phyloP scores from a whole-genome alignment of 768 basidiomycete genomes.

The Pleurotus salmoneostramineus region DNA sequence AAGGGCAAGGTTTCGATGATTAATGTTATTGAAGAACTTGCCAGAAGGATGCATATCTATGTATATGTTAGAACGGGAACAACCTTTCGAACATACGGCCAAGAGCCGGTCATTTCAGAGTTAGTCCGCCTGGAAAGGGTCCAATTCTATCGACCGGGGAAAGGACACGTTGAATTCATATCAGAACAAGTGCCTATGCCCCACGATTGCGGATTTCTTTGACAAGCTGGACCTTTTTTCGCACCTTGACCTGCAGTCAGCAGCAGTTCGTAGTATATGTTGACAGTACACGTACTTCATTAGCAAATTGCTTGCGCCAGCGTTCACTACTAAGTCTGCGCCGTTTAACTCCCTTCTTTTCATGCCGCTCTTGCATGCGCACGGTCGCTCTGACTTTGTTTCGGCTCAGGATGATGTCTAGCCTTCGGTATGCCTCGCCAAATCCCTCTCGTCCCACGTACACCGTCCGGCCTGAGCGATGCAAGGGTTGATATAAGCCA shows the following conservation, averaged over 20 bases:
- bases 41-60: background rate
- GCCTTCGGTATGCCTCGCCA: constrained; percentile 38
- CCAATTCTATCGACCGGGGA: constrained; percentile 7
- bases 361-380: constrained; percentile 56
- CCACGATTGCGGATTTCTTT: constrained; percentile 75
- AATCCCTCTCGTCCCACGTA: constrained; percentile 39
- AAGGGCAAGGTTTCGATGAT: background rate
- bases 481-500: background rate
- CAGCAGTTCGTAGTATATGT: constrained; percentile 6
- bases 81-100: background rate
- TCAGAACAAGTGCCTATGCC: constrained; percentile 34
- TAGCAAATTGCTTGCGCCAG: constrained; percentile 76
- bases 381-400: constrained; percentile 57
- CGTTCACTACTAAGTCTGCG: constrained; percentile 70
- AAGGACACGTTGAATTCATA: constrained; percentile 5
- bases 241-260: constrained; percentile 49
- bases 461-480: constrained; percentile 57
- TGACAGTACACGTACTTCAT: constrained; percentile 51
- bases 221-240: constrained; percentile 79
- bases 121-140: too few relatives aligned
- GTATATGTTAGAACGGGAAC: background rate
- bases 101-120: too few relatives aligned
- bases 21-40: background rate
- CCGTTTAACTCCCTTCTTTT: constrained; percentile 80
- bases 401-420: constrained; percentile 45